Evolutionary conservation across 768 basidiomycete genomes (phyloP), one percentile per base, ranked within the genome.

Genomic region (Lenzites betulinus): DNA sequence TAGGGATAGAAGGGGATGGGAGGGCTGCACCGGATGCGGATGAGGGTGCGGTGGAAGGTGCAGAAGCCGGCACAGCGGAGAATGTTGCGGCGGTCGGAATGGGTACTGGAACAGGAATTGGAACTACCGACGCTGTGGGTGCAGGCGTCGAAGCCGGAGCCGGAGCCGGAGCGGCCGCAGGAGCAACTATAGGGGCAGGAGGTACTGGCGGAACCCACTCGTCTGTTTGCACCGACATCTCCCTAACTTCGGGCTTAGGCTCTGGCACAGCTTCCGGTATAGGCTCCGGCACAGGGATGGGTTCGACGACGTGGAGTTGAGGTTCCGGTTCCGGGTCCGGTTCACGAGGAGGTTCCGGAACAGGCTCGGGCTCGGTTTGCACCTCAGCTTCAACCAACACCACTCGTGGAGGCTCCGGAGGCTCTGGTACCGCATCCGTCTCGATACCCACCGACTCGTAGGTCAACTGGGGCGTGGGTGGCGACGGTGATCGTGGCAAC

Each of bases 161-260:
- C 8, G 48, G 7, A 1, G 59, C 43, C 44, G 68, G 59, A 33
- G 72, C 61, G 23, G 75, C 72, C 0, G 72, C 59, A 5, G 78
- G 74, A 39, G 67, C 59, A 33, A 33, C 30, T 33, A 33, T 11
- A 23, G 74, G 70, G 1, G 77, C 71, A 1, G 76, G 70, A 13
- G 80, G 77, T 12, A 68, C 57, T 16, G 69, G 66, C 11, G 83
- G 83, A 15, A 70, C 75, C 88, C 87, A 89, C 51, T 81, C 80
- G 62, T 94, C 92, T 1, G 92, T 93, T 75, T 94, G 92, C 35
- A 87, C 85, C 3, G 86, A 89, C 60, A 85, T 89, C 66, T 94
- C 92, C 69, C 78, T 86, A 33, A 83, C 74, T 65, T 90, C 86
- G 0, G 85, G 83, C 70, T 85, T 89, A 12, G 83, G 84, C 48